Conservation (phyloP, 257 asterid species). For the Nyctanthes arbortristis region DNA sequence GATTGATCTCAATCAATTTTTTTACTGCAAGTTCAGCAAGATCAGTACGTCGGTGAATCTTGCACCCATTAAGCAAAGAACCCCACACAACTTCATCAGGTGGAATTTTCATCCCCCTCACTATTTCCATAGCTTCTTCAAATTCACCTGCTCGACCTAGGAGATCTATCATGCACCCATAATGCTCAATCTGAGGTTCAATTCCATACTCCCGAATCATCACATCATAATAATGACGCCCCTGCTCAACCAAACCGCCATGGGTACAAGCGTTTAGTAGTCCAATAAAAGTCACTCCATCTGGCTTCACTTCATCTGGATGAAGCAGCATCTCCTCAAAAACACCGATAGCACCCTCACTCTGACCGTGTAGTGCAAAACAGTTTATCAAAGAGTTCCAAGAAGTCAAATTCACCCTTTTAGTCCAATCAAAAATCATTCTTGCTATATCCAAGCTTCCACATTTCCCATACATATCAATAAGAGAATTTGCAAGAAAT, state of each 20-base stretch:
- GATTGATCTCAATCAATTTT: slow-evolving; percentile 59
- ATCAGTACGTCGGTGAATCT: slow-evolving; percentile 57
- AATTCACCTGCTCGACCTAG: slow-evolving; percentile 67
- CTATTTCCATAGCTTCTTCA: slow-evolving; percentile 67
- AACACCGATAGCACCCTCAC: slow-evolving; percentile 42
- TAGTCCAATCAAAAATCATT: slow-evolving; percentile 46
- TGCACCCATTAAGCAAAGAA: slow-evolving; percentile 73
- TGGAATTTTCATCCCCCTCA: slow-evolving; percentile 51
- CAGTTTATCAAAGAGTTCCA: slow-evolving; percentile 82
- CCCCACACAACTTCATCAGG: slow-evolving; percentile 86
- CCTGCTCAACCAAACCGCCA: slow-evolving; percentile 64
- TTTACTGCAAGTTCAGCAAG: slow-evolving; percentile 62
- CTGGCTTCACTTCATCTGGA: slow-evolving; percentile 49
- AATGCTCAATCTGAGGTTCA: slow-evolving; percentile 71
- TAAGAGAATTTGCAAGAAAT: slow-evolving; percentile 52
- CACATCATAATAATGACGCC: slow-evolving; percentile 48
- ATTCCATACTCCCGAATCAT: slow-evolving; percentile 54
- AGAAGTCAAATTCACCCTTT: slow-evolving; percentile 43
- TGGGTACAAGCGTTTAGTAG: slow-evolving; percentile 76
- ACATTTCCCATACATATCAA: slow-evolving; percentile 89
- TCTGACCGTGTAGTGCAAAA: slow-evolving; percentile 67
- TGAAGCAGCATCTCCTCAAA: slow-evolving; percentile 53
- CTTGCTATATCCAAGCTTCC: slow-evolving; percentile 64
- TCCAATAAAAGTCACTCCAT: slow-evolving; percentile 70
- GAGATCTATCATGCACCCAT: slow-evolving; percentile 78